These are phyloP conservation scores for Cryptosporidium ubiquitum DNA, from an alignment of 169 alveolate genomes.

Conservation along the genomic window DNA sequence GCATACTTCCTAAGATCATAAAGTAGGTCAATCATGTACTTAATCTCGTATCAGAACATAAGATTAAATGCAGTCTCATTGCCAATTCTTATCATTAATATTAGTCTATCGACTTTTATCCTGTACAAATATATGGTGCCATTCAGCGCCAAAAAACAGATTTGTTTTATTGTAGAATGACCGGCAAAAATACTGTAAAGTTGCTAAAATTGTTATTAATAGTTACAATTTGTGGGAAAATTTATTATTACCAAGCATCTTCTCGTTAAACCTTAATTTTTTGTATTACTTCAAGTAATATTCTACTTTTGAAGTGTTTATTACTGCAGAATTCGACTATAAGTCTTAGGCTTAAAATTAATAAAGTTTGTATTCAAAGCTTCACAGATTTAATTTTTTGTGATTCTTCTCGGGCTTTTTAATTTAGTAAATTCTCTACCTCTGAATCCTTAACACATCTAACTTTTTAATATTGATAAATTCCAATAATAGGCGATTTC, in stretches of 20 bases:
- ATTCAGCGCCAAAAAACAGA: not conserved
- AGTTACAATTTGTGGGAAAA: too few species aligned
- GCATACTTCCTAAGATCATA: conserved; percentile 53
- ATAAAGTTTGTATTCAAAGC: not conserved
- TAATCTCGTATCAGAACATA: not conserved
- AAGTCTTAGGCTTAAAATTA: not conserved
- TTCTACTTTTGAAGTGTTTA: too few species aligned
- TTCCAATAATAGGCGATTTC: not conserved
- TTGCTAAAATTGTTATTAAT: not conserved
- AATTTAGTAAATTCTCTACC: not conserved
- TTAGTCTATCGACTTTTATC: not conserved
- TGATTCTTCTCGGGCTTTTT: too few species aligned
- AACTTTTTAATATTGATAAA: too few species aligned
- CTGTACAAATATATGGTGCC: not conserved
- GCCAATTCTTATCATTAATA: not conserved
- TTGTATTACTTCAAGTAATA: not conserved
- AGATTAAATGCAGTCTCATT: not conserved
- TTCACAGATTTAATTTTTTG: too few species aligned
- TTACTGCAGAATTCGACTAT: not conserved
- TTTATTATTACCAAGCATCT: too few species aligned
- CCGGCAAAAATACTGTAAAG: not conserved
- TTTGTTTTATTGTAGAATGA: too few species aligned
- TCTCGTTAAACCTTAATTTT: not conserved
- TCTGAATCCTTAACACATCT: not conserved
- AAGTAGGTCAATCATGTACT: conserved; percentile 46